These are phyloP conservation scores for Tulasnella sp. DNA, from an alignment of 768 basidiomycete species.

Conservation along the genomic window DNA sequence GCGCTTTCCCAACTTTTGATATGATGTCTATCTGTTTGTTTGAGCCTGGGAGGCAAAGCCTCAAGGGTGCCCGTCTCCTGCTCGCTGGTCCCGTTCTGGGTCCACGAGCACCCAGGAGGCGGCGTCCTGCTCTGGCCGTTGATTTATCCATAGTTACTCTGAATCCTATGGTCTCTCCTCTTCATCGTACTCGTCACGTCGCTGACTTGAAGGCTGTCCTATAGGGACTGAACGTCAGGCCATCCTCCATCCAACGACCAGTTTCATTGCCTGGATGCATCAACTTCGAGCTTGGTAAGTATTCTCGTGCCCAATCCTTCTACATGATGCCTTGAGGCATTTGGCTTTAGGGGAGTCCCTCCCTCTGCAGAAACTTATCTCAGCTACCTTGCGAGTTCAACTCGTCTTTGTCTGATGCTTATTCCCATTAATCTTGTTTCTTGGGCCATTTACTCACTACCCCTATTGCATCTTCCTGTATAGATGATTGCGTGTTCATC, in stretches of 20 bases:
- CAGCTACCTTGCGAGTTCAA: slow-evolving; percentile 32
- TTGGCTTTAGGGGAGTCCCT: slow-evolving; percentile 33
- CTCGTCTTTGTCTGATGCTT: slow-evolving; percentile 20
- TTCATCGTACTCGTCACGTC: neutral
- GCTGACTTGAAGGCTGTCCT: neutral
- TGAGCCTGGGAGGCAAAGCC: slow-evolving; percentile 25
- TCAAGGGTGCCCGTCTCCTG: slow-evolving; percentile 12
- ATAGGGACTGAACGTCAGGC: neutral
- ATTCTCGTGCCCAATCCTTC: neutral
- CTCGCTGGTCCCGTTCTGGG: slow-evolving; percentile 29
- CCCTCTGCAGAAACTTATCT: slow-evolving; percentile 33
- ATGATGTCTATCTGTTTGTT: neutral
- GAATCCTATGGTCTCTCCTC: neutral
- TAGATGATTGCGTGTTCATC: too few species aligned
- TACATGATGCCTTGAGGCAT: slow-evolving; percentile 35
- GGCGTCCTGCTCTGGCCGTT: slow-evolving; percentile 18
- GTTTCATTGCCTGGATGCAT: neutral
- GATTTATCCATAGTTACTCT: slow-evolving; percentile 32
- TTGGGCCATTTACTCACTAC: neutral
- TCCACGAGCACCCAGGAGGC: neutral
- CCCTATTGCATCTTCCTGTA: neutral
- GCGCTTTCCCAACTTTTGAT: neutral
- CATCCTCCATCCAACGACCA: too few species aligned
- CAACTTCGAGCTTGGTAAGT: neutral
- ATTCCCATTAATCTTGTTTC: neutral